phyloP scores from a whole-genome alignment of 345 rosid species.

The Citrus inodora region DNA sequence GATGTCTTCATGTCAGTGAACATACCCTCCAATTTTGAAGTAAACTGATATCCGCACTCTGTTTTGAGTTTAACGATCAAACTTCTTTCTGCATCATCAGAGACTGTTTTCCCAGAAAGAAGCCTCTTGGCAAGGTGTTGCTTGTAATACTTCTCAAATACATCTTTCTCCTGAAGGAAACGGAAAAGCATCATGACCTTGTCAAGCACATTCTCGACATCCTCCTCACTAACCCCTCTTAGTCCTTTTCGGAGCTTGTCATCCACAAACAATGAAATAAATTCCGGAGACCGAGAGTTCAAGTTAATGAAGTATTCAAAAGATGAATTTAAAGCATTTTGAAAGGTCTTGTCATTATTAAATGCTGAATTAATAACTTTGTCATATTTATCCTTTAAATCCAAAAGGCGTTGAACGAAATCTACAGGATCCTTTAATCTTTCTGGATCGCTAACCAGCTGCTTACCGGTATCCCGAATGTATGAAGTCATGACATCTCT shows the following conservation, averaged over 20 bases:
- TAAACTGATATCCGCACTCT: constrained; percentile 72
- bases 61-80: constrained; percentile 73
- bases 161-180: constrained; percentile 74
- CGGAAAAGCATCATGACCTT: constrained; percentile 80
- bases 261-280: constrained; percentile 64
- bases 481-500: constrained; percentile 65
- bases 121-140: constrained; percentile 74
- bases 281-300: constrained; percentile 66
- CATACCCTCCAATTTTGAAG: constrained; percentile 74
- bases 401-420: constrained; percentile 68
- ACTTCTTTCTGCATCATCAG: constrained; percentile 81
- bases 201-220: constrained; percentile 56
- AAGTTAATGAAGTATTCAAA: constrained; percentile 68
- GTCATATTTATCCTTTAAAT: constrained; percentile 64
- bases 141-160: constrained; percentile 68
- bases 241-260: constrained; percentile 72
- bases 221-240: constrained; percentile 69
- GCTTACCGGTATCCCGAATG: constrained; percentile 66
- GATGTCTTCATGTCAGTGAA: constrained; percentile 79
- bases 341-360: constrained; percentile 62
- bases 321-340: constrained; percentile 66
- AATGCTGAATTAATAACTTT: constrained; percentile 52
- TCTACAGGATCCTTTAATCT: constrained; percentile 71
- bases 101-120: constrained; percentile 59
- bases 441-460: constrained; percentile 58